Conservation (phyloP, 106 monocot species). For the Platanthera zijinensis region DNA sequence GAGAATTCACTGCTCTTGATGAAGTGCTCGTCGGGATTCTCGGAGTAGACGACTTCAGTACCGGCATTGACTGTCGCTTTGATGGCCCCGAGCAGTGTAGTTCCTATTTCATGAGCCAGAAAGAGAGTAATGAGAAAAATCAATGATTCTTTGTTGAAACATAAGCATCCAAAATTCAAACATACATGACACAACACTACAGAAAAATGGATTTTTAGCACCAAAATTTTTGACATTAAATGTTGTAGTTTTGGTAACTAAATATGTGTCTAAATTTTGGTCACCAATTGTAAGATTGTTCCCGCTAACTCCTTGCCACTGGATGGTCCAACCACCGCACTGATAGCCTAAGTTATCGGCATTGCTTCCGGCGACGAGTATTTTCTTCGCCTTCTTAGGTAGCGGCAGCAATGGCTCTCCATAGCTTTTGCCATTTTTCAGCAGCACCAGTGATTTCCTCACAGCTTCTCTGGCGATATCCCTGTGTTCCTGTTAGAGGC, state of each 20-base stretch:
- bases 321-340: constrained; percentile 58
- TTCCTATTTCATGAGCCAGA: background rate
- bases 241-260: too few relatives aligned
- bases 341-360: constrained; percentile 51
- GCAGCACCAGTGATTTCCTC: constrained; percentile 50
- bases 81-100: constrained; percentile 10
- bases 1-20: constrained; percentile 18
- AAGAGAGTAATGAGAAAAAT: too few relatives aligned
- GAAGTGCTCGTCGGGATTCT: constrained; percentile 19
- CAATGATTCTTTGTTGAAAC: too few relatives aligned
- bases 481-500: constrained; percentile 33
- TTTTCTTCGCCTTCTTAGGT: constrained; percentile 39
- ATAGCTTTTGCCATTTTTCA: constrained; percentile 38
- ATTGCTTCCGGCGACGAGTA: constrained; percentile 50
- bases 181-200: too few relatives aligned
- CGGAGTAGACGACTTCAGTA: constrained; percentile 25
- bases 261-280: too few relatives aligned
- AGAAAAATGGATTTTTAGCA: too few relatives aligned
- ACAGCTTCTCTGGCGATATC: constrained; percentile 53
- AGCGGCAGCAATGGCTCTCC: constrained; percentile 33
- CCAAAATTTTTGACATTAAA: too few relatives aligned
- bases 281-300: constrained; percentile 41
- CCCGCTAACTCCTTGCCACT: constrained; percentile 45
- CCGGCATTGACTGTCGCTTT: constrained; percentile 25
- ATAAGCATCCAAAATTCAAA: too few relatives aligned